These are phyloP conservation scores for Chrysoporthe deuterocubensis DNA, from an alignment of 2,329 filamentous ascomycete genomes.

Conservation along the genomic window DNA sequence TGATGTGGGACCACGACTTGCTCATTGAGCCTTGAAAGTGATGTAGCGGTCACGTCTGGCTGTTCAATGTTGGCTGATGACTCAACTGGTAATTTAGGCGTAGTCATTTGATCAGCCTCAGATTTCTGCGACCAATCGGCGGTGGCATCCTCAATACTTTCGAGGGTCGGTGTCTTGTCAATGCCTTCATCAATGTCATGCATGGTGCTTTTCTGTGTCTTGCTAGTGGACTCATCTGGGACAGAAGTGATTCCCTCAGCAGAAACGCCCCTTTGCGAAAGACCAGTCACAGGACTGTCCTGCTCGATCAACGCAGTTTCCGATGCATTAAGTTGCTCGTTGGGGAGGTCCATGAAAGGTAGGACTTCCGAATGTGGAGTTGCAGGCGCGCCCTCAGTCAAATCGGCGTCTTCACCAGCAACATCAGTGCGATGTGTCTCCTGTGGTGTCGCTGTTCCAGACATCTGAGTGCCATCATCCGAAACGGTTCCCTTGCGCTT, in stretches of 20 bases:
- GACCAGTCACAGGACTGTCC: neutral
- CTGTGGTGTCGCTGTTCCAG: constrained; percentile 15
- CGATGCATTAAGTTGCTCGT: neutral
- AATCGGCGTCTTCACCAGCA: neutral
- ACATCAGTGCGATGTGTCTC: constrained; percentile 2
- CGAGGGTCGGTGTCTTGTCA: neutral
- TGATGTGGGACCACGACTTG: neutral
- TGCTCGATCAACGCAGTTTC: neutral
- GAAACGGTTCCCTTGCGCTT: constrained; percentile 24
- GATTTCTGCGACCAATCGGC: no score
- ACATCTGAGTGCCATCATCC: constrained; percentile 12
- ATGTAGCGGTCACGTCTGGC: neutral
- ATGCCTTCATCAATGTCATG: neutral
- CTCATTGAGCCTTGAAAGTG: neutral
- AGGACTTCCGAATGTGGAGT: neutral
- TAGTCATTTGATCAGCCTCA: neutral
- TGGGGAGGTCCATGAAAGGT: neutral
- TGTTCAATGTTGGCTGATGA: neutral
- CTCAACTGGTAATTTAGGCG: neutral
- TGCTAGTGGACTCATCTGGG: neutral
- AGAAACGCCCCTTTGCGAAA: neutral
- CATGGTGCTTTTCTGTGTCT: neutral
- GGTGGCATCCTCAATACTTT: neutral
- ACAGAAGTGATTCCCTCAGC: neutral
- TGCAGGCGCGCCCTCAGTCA: neutral